Base-by-base conservation (phyloP, 2,329 filamentous ascomycete species). In the Penicillium concentricum region DNA sequence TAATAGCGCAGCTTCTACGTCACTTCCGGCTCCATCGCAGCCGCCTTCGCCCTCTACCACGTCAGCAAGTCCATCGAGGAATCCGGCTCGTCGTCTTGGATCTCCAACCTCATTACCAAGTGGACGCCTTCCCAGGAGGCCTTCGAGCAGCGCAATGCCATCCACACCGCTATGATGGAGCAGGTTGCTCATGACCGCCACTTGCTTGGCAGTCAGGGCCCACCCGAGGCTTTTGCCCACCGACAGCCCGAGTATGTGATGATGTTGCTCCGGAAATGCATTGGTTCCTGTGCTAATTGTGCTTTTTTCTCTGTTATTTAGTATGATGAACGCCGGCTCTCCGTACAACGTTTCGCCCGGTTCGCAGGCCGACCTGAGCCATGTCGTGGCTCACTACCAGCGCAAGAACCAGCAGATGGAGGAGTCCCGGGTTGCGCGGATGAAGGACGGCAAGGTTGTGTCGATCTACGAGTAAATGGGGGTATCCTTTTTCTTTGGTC, bases 261-360 rank as follows among this genome's bases (percentile, higher is more conserved):
- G 22, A 18, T 22, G 18, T 24, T 44, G 12, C 22, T 37, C 15
- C 5, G 24, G 13, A 13, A 30, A 39, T 20, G 22, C 18, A 35
- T 32, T 34, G 15, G 4, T 6, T 26, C 26, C 32, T 45, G 5
- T 47, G 53, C 60, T 62, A 34, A 62, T 43, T 18, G 28, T 18
- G 10, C 2, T 22, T 12, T 35, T 28, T 44, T 4, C 3, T 4
- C 15, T n/a, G 38, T 49, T 44, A 24, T 53, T 3, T 50, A 89
- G 86, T 65, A 76, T 82, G 61, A 83, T 89, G 75, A 88, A 88
- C 69, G 73, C 76, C 22, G 82, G 83, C 51, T 84, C 84, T 2
- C 85, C 85, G 16, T 86, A 79, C 73, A 89, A 89, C 68, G 81
- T 88, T 54, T 75, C 81, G 32, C 84, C 87, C 42, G 87, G 87